phyloP scores from a whole-genome alignment of 2,329 filamentous ascomycete species.

The Beauveria medogensis region DNA sequence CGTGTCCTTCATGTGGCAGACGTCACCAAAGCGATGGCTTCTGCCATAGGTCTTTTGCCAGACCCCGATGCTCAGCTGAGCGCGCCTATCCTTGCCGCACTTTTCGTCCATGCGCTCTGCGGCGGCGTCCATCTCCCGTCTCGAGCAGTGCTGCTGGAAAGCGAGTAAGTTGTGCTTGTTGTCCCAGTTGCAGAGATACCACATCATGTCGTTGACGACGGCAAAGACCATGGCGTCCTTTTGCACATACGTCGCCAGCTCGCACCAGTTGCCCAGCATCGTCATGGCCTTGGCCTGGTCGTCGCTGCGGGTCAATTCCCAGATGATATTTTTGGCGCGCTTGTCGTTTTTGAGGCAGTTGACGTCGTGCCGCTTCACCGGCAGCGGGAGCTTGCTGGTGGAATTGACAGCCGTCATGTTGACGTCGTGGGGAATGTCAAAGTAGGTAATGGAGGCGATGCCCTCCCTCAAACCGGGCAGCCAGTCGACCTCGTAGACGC shows the following conservation, averaged over 20 bases:
- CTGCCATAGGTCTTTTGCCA: slow-evolving; percentile 1
- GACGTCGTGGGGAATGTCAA: slow-evolving; percentile 1
- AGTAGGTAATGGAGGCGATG: not conserved
- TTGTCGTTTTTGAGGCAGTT: not conserved
- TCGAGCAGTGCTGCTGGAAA: not conserved
- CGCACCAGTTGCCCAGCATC: slow-evolving; percentile 9
- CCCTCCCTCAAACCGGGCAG: not conserved
- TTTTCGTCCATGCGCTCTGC: not conserved
- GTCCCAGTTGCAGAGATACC: slow-evolving; percentile 5
- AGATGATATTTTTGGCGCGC: not conserved
- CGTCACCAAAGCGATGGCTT: not conserved
- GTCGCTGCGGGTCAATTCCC: not conserved
- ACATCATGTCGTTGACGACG: slow-evolving; percentile 1
- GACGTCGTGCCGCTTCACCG: not conserved
- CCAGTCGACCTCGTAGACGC: slow-evolving; percentile 4
- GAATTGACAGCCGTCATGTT: not conserved
- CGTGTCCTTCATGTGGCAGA: not conserved
- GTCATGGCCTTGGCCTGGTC: not conserved
- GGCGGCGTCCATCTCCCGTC: not conserved
- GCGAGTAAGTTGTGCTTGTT: not conserved
- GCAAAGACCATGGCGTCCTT: not conserved
- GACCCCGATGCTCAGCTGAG: not conserved
- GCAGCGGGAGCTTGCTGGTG: not conserved
- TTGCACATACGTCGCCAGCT: not conserved
- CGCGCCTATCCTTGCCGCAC: not conserved